Base-by-base conservation (phyloP, 352 stramenopile genomes). In the Pelagophyceae sp. region DNA sequence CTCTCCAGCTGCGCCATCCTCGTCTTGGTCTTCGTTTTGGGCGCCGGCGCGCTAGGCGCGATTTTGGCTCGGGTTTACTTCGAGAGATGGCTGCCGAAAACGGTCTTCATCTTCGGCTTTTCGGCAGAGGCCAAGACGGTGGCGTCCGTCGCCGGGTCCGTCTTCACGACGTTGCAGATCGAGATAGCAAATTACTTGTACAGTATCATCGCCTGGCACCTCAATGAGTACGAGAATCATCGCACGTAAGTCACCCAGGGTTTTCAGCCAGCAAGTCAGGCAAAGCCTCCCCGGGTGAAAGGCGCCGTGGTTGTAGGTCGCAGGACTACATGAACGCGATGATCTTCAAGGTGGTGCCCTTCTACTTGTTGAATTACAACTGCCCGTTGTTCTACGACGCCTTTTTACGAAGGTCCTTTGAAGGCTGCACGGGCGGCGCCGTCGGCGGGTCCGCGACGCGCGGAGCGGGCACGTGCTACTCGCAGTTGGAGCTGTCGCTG, bases 311-410 rank as follows among this genome's bases (percentile, higher is more conserved):
- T n/a, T n/a, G n/a, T n/a, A n/a, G n/a, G n/a, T n/a, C n/a, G n/a
- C n/a, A n/a, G n/a, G 89, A 94, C 81, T 95, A 88, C 78, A 87
- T 95, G 77, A 87, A 96, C 78, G 87, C 91, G 35, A 81, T 97
- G 70, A 90, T 94, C 70, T 88, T 90, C 79, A 97, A 97, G 80
- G 89, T 93, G n/a, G 95, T 95, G 45, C 75, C 95, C 51, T 97
- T 97, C 80, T 88, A 95, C 82, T 93, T 95, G 74, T 91, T 89
- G 58, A 51, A 75, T 61, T 38, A 79, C 67, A 80, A 81, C 76
- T 51, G 33, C 31, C 38, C 74, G 32, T 61, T 83, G 29, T 58
- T 75, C 32, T 83, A 78, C 71, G 61, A 61, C 71, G 60, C 60
- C 5, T 76, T 70, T 35, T 54, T 76, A n/a, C 71, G 38, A 35